Evolutionary conservation across 2,329 filamentous ascomycete genomes (phyloP), one percentile per base, ranked within the genome.

Genomic region (Bipolaris oryzae): DNA sequence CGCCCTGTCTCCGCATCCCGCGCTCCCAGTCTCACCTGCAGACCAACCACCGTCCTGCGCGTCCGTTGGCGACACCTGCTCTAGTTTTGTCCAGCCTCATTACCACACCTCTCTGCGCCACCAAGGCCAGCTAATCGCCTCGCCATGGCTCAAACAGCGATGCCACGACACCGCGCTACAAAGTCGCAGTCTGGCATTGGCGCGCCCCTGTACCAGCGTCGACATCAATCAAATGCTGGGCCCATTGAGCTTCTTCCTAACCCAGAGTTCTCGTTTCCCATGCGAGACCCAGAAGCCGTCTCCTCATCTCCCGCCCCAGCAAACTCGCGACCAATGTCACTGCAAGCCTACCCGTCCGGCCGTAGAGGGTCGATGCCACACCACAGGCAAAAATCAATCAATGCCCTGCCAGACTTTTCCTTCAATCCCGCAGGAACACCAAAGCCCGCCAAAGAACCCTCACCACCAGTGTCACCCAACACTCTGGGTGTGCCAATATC

Each of bases 241-340:
- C 67, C 71, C 52, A 67, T 78, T 42, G 79, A 82, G 59, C 76
- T 82, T 61, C 65, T 79, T 23, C 76, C 77, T 20, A 82, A 81
- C 57, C 79, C 79, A 48, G 76, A 80, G 60, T 82, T 82, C 68
- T 77, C 77, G 16, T 82, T 82, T 54, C 80, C 80, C 37, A 74
- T 75, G 66, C 74, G 73, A 59, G 71, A 67, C 6, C 71, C 70
- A 35, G 68, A 72, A 42, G 55, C 66, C 7, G 50, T 68, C 28
- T 55, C 70, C 31, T 61, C 70, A 41, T 58, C 70, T 58, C 46
- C 77, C 68, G 38, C 72, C 62, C 41, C 72, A 63, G 66, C 73
- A 69, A 65, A 62, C 70, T 67, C 71, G 10, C 72, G 71, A 15
- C 73, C 75, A 57, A 75, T 74, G 64, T 77, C 76, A 16, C 71